These are phyloP conservation scores for Ceratobasidium sp. DNA, from an alignment of 1,284 basidiomycete species.

Conservation along the genomic window DNA sequence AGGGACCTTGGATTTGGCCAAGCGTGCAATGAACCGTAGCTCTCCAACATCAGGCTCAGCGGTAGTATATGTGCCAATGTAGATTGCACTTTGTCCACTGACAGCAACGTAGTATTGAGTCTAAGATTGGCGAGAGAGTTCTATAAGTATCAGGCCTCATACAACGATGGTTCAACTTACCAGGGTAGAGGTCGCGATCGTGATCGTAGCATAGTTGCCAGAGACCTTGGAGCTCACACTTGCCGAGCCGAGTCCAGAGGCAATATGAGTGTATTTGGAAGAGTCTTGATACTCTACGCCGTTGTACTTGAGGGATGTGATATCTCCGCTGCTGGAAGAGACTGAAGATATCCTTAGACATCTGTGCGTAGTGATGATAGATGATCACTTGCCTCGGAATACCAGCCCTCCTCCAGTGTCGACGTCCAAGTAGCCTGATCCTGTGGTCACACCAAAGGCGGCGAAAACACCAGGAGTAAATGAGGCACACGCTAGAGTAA, in stretches of 20 bases:
- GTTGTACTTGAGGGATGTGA: slow-evolving; percentile 44
- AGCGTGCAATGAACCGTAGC: slow-evolving; percentile 65
- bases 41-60: slow-evolving; percentile 63
- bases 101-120: slow-evolving; percentile 48
- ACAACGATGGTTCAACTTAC: neutral
- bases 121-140: neutral
- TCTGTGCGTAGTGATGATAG: neutral
- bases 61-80: slow-evolving; percentile 45
- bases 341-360: slow-evolving; percentile 8
- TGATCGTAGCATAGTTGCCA: slow-evolving; percentile 45
- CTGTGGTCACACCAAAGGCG: slow-evolving; percentile 45
- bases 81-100: slow-evolving; percentile 41
- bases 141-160: neutral
- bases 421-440: slow-evolving; percentile 36
- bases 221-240: slow-evolving; percentile 37
- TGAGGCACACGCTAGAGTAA: slow-evolving; percentile 23
- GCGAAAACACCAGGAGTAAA: slow-evolving; percentile 25
- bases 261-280: slow-evolving; percentile 33
- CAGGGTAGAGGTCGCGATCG: slow-evolving; percentile 30
- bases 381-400: slow-evolving; percentile 23
- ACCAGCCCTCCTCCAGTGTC: slow-evolving; percentile 45
- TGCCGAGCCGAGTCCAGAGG: slow-evolving; percentile 46
- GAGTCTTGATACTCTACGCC: slow-evolving; percentile 45
- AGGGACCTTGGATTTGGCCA: slow-evolving; percentile 60
- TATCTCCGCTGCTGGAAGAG: slow-evolving; percentile 43